Evolutionary conservation across 1,139 yeast species (phyloP).

Genomic region (Yarrowia galli): DNA sequence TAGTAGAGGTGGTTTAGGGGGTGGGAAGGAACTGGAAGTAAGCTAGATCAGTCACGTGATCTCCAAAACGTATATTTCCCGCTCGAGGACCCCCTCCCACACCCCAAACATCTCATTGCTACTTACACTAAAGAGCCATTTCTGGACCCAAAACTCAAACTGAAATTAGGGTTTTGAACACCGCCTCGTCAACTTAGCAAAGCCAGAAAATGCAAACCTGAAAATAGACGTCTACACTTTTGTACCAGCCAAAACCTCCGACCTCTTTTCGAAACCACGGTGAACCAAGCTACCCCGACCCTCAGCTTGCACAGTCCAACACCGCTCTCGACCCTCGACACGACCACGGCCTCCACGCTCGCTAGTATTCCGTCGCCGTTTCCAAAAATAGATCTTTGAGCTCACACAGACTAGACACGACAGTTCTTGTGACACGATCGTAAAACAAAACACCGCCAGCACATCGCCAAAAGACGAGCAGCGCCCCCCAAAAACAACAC

Average conservation of each 20-base stretch:
- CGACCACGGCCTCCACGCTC: slow-evolving; percentile 22
- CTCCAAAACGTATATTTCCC: not conserved
- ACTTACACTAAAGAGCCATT: not conserved
- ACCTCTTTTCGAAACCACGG: not conserved
- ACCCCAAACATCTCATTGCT: not conserved
- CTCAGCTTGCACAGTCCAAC: not conserved
- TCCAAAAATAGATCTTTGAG: slow-evolving; percentile 18
- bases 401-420: slow-evolving; percentile 1
- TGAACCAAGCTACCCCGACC: slow-evolving; percentile 4
- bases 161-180: slow-evolving; percentile 4
- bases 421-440: slow-evolving; percentile 7
- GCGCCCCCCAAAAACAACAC: not conserved
- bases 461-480: too few species aligned
- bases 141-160: not conserved
- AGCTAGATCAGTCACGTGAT: not conserved
- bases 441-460: not conserved
- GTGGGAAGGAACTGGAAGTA: not conserved
- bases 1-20: not conserved
- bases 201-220: slow-evolving; percentile 31
- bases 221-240: slow-evolving; percentile 20
- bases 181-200: slow-evolving; percentile 35
- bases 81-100: not conserved
- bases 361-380: slow-evolving; percentile 19
- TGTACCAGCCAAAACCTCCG: not conserved
- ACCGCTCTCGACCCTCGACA: not conserved